Base-by-base conservation (phyloP, 371 early-diverging fungal species). In the Nosema muscidifuracis region DNA sequence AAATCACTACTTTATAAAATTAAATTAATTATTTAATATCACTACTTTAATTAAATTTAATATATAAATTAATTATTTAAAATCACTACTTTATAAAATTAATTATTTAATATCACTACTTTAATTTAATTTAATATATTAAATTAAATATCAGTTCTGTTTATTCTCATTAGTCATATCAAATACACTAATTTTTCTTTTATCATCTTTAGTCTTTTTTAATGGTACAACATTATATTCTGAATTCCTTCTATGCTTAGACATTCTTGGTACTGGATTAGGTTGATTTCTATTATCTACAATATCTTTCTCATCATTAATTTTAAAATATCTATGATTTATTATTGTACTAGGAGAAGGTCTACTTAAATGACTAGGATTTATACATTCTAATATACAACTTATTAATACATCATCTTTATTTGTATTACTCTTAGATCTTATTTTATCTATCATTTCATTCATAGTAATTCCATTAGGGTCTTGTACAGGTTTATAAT, bases 341-440 rank as follows among this genome's bases (percentile, higher is more conserved):
- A 71, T 15, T 16, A 76, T 36, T 12, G 31, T 22, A 24, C 10
- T 18, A 10, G 77, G 34, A 34, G 57, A 31, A 2, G 67, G 51
- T 33, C 77, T 47, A n/a, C 40, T 34, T 2, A 76, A 44, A 57
- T 76, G 68, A 26, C 42, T 62, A 12, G 77, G 77, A 24, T 70
- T 58, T 13, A 76, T n/a, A 31, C 58, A 38, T 16, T 22, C 33
- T 30, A 71, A 28, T 13, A 76, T 20, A 58, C 71, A 68, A 22
- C 57, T 36, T 18, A 50, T 34, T 3, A 76, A 51, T 20, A 71
- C 22, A 15, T 76, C 61, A 22, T 76, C 72, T 28, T 28, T 30
- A 2, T 16, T 34, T 15, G 10, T 33, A 20, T 33, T 30, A 20
- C 18, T 24, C 34, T 71, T 76, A n/a, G 44, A 42, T 10, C 36